phyloP scores from a whole-genome alignment of 305 asterid species.

The Fraxinus paxiana region DNA sequence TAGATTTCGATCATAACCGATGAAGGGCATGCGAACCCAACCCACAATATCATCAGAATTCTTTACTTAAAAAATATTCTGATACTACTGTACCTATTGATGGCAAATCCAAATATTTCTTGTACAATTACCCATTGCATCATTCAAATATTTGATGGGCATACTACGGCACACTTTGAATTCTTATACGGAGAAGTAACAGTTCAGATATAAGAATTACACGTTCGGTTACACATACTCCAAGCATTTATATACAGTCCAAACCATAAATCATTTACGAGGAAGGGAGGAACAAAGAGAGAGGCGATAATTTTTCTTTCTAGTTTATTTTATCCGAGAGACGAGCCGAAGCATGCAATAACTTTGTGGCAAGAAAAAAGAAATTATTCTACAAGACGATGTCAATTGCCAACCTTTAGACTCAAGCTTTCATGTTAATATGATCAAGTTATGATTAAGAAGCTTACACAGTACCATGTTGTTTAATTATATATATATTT shows the following conservation, averaged over 20 bases:
- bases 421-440: constrained; percentile 1
- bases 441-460: neutral
- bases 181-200: neutral
- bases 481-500: neutral
- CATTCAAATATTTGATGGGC: neutral
- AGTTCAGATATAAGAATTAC: too few species aligned
- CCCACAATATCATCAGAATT: neutral
- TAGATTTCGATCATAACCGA: neutral
- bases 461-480: neutral
- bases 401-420: neutral
- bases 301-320: neutral
- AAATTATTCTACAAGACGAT: neutral
- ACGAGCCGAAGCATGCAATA: neutral
- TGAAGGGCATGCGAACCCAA: neutral
- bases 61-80: neutral
- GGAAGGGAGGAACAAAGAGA: neutral
- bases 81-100: neutral
- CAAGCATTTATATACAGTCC: neutral
- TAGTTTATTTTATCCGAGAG: neutral
- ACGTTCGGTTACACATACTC: neutral
- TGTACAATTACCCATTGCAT: neutral
- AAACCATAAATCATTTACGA: neutral
- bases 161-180: neutral
- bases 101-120: neutral
- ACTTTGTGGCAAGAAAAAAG: neutral